Conservation (phyloP, 2,329 filamentous ascomycete genomes). For the Hysterium pulicare region DNA sequence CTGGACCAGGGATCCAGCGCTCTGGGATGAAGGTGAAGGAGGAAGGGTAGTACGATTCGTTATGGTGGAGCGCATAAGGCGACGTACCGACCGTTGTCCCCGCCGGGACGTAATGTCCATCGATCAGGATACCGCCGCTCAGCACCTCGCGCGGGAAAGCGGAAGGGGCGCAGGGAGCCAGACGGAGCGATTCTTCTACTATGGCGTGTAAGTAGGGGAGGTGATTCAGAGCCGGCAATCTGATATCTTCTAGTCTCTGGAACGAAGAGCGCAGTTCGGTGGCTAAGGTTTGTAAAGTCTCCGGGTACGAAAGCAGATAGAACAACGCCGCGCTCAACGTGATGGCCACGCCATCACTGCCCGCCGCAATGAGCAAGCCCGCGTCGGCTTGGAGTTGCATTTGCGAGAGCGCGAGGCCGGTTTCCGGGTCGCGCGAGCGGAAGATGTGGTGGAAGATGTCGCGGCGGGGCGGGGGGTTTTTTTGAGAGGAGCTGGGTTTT, state of each 20-base stretch:
- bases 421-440: neutral
- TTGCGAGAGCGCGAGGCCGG: constrained; percentile 1
- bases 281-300: neutral
- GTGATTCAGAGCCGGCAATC: neutral
- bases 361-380: constrained; percentile 1
- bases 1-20: too few species aligned
- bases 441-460: constrained; percentile 6
- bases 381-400: constrained; percentile 4
- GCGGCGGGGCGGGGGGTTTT: neutral
- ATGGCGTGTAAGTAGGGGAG: neutral
- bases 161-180: neutral
- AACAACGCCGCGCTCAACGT: constrained; percentile 1
- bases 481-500: neutral
- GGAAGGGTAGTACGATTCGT: constrained; percentile 15
- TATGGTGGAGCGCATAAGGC: constrained; percentile 11
- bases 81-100: constrained; percentile 8
- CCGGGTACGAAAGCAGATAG: constrained; percentile 3
- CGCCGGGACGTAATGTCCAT: constrained; percentile 21
- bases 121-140: constrained; percentile 16
- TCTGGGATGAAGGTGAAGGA: constrained; percentile 12
- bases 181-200: neutral
- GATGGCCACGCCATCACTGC: constrained; percentile 2
- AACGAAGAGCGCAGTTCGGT: constrained; percentile 1
- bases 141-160: neutral
- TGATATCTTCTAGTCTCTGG: neutral